phyloP scores from a whole-genome alignment of 176 grass and related monocot genomes.

The Phragmites australis region DNA sequence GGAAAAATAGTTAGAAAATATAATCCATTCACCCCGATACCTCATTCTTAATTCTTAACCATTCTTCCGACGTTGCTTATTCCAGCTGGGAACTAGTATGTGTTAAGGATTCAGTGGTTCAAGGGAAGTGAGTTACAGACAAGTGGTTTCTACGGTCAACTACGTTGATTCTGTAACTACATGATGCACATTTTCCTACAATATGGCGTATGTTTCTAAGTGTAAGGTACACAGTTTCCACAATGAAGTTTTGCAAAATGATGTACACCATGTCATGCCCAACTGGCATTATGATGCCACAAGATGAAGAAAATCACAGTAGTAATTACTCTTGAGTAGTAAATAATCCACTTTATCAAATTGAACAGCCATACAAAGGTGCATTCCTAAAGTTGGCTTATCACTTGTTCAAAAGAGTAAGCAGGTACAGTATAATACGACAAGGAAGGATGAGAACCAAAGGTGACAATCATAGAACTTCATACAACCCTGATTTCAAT shows the following conservation, averaged over 20 bases:
- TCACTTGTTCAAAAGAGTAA: background rate
- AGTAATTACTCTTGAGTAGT: background rate
- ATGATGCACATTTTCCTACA: background rate
- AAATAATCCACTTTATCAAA: background rate
- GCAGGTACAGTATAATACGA: background rate
- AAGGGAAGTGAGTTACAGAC: background rate
- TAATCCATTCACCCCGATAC: background rate
- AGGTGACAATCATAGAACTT: background rate
- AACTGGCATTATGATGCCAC: background rate
- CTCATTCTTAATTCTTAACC: slow-evolving; percentile 23
- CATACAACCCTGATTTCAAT: background rate
- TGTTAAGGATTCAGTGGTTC: background rate
- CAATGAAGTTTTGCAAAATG: background rate
- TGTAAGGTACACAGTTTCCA: background rate
- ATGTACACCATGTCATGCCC: background rate
- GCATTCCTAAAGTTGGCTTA: background rate
- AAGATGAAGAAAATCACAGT: background rate
- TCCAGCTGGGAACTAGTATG: background rate
- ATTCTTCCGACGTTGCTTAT: background rate
- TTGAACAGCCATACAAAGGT: background rate
- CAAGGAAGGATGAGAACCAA: background rate
- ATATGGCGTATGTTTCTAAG: background rate
- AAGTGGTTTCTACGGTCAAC: background rate
- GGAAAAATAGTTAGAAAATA: background rate
- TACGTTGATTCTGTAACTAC: background rate